A percentile compares a stretch with the other conserved stretches of the same genome.
phyloP scores from a whole-genome alignment of 176 grass and related monocot genomes.

The Triticum aestivum region IWGSC_CS_RefSeq_v2.1 NC_057802.1:6335382-6335881 shows the following conservation, averaged over 20 bases:
- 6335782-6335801: constrained; percentile 9
- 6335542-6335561: not conserved
- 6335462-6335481: not conserved
- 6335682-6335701: constrained; percentile 42
- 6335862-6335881: not conserved
- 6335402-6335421: not conserved
- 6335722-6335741: not conserved
- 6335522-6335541: not conserved
- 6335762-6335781: not conserved
- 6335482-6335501: not conserved
- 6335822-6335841: constrained; percentile 58
- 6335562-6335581: constrained; percentile 9
- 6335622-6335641: constrained; percentile 26
- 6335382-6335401: not conserved
- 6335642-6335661: constrained; percentile 33
- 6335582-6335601: constrained; percentile 23
- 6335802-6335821: constrained; percentile 65
- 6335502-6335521: not conserved
- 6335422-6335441: not conserved
- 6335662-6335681: constrained; percentile 58
- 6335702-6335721: constrained; percentile 51
- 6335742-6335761: not conserved
- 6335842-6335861: constrained; percentile 22
- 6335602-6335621: constrained; percentile 38
- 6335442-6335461: not conserved